Conservation (phyloP, 2,329 filamentous ascomycete species). For the Chaetothyriales sp. region DNA sequence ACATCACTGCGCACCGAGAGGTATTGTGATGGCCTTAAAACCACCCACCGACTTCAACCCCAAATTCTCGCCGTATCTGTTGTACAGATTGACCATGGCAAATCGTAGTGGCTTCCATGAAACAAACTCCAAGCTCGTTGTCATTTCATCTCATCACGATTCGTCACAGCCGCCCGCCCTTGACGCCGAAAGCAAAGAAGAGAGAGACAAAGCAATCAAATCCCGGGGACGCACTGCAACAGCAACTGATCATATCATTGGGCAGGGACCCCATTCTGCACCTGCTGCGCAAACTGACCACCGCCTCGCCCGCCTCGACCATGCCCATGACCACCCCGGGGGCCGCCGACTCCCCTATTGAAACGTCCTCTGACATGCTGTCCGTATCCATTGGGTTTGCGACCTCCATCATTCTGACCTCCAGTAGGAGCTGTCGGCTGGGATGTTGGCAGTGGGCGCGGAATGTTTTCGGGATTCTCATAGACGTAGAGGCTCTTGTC, state of each 20-base stretch:
- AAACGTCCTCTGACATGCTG: constrained; percentile 21
- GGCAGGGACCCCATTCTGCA: constrained; percentile 3
- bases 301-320: constrained; percentile 23
- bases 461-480: constrained; percentile 87
- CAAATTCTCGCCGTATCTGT: not conserved
- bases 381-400: constrained; percentile 10
- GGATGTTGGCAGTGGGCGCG: constrained; percentile 44
- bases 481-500: constrained; percentile 98
- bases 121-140: not conserved
- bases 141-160: not conserved
- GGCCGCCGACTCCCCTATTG: constrained; percentile 24
- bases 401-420: constrained; percentile 6
- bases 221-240: not conserved
- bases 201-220: not conserved
- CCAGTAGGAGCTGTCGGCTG: constrained; percentile 7
- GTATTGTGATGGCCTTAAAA: not conserved
- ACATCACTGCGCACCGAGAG: not conserved
- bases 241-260: not conserved
- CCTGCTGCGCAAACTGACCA: constrained; percentile 2
- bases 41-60: not conserved
- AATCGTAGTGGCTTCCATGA: not conserved
- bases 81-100: not conserved
- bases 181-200: constrained; percentile 1
- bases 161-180: not conserved
- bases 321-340: constrained; percentile 30